A percentile compares a stretch with the other conserved stretches of the same genome.
These are phyloP conservation scores for Phoenix dactylifera DNA, from an alignment of 176 grass and related monocot species.

Conservation along the genomic window DNA sequence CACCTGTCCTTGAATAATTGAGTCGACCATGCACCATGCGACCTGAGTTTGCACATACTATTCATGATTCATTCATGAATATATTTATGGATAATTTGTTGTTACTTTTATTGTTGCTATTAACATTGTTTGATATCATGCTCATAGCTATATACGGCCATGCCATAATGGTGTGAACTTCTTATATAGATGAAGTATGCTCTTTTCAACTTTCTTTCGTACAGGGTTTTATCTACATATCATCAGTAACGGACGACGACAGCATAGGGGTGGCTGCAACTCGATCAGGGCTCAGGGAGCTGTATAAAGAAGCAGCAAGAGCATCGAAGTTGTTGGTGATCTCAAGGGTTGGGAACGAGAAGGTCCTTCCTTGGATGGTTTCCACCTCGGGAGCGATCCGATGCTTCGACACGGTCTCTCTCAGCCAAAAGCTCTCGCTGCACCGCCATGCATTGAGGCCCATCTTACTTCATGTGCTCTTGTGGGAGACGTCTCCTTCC, in stretches of 20 bases:
- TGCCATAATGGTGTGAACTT: too few relatives aligned
- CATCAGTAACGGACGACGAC: constrained; percentile 71
- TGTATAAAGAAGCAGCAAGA: constrained; percentile 41
- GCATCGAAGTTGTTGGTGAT: constrained; percentile 61
- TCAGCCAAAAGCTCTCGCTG: constrained; percentile 92
- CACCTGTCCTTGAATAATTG: too few relatives aligned
- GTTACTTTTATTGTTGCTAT: too few relatives aligned
- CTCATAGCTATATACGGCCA: too few relatives aligned
- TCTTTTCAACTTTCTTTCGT: not conserved
- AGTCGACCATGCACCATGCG: too few relatives aligned
- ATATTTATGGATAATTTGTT: too few relatives aligned
- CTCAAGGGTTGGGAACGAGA: constrained; percentile 62
- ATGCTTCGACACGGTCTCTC: constrained; percentile 92
- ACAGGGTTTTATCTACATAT: constrained; percentile 78
- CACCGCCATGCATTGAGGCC: constrained; percentile 83
- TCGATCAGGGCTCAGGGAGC: constrained; percentile 56
- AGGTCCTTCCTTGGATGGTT: constrained; percentile 78
- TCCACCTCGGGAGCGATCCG: constrained; percentile 62
- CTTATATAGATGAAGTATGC: too few relatives aligned
- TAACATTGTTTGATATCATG: too few relatives aligned
- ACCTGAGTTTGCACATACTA: too few relatives aligned
- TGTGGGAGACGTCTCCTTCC: constrained; percentile 49
- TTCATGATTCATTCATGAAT: too few relatives aligned
- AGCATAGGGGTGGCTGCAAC: constrained; percentile 47
- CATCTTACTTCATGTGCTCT: constrained; percentile 72